Evolutionary conservation across 2,329 filamentous ascomycete genomes (phyloP), one percentile per base, ranked within the genome.

Genomic region (Scopulariopsis brevicaulis): DNA sequence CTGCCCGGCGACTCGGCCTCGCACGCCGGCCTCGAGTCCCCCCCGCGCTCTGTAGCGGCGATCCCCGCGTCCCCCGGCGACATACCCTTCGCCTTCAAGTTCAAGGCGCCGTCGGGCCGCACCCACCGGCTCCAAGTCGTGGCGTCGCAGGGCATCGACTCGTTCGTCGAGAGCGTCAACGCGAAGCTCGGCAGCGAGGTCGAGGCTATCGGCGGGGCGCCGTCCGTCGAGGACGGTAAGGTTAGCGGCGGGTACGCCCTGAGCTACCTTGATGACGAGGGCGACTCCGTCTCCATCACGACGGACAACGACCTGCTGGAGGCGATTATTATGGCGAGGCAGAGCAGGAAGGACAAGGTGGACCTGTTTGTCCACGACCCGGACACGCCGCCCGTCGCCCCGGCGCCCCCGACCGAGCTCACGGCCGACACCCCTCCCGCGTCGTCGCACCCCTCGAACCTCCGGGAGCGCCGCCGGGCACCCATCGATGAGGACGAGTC

Each of bases 351-450:
- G 53, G 94, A 97, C 64, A 99, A 99, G 79, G 94, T 99, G 22
- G 94, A 99, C 66, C 80, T 99, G 18, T 97, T 96, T 66, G 92
- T 97, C 14, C 94, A 99, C 69, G 89, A 99, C 65, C 92, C 93
- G 1, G 84, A 91, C 62, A 87, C 94, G 73, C 85, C 93, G n/a
- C 89, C 92, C 0, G 80, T 91, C n/a, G 76, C 84, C 11, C 76
- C 81, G 1, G 80, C 83, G 0, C 71, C 85, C 12, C 79, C 77
- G 25, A 67, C 74, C 2, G 73, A 77, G 25, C 66, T 73, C 1
- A 64, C 68, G 2, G 63, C 71, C 43, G 80, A 77, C 0, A 53
- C 51, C 24, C 80, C 79, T 18, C 74, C 77, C 25, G 68, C 73
- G 10, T 80, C 78, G 25, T 76, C 76, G 5, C 71, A 72, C 2